Conservation (phyloP, 192 early-diverging fungal species). For the Rhizoclosmatium sp. region DNA sequence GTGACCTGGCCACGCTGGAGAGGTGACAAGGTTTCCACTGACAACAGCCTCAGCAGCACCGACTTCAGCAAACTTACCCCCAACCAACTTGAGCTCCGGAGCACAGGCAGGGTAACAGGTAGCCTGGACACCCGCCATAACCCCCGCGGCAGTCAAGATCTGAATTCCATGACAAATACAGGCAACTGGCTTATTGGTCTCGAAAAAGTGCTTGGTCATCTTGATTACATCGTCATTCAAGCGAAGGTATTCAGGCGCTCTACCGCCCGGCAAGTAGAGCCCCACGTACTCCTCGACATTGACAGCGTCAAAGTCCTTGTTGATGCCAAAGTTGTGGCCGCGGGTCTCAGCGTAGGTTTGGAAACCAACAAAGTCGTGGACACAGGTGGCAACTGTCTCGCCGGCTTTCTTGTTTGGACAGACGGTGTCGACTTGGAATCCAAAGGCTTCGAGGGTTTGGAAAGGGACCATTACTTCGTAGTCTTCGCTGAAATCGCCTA, state of each 20-base stretch:
- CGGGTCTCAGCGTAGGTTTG: slow-evolving; percentile 61
- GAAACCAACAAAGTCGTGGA: slow-evolving; percentile 58
- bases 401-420: slow-evolving; percentile 62
- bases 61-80: slow-evolving; percentile 6
- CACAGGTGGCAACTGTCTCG: slow-evolving; percentile 54
- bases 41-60: slow-evolving; percentile 26
- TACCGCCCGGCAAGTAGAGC: slow-evolving; percentile 59
- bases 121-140: not conserved
- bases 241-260: slow-evolving; percentile 61
- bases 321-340: slow-evolving; percentile 57
- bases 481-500: slow-evolving; percentile 53
- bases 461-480: slow-evolving; percentile 64
- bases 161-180: slow-evolving; percentile 61
- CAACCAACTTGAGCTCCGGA: slow-evolving; percentile 18
- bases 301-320: slow-evolving; percentile 52
- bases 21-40: slow-evolving; percentile 28
- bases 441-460: slow-evolving; percentile 59
- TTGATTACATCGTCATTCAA: slow-evolving; percentile 57
- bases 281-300: slow-evolving; percentile 58
- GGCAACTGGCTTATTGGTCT: slow-evolving; percentile 56
- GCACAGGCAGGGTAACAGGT: slow-evolving; percentile 36
- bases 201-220: slow-evolving; percentile 58
- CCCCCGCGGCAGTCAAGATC: slow-evolving; percentile 25
- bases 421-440: slow-evolving; percentile 58
- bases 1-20: slow-evolving; percentile 38